These are phyloP conservation scores for Diplodia intermedia DNA, from an alignment of 2,329 filamentous ascomycete species.

Conservation along the genomic window DNA sequence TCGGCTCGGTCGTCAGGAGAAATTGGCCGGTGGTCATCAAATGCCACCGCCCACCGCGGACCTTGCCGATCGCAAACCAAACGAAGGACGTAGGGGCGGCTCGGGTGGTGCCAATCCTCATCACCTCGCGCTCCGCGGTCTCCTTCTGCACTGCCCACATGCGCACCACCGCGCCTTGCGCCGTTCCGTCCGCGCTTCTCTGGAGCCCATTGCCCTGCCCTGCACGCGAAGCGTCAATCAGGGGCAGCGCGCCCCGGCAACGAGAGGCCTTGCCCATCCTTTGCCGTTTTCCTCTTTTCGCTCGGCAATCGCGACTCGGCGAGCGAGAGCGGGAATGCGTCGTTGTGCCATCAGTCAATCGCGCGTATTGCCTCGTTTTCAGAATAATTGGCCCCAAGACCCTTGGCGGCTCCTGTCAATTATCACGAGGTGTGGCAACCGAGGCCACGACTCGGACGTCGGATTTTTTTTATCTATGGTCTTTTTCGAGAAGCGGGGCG, in stretches of 20 bases:
- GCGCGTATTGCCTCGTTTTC: conserved; percentile 16
- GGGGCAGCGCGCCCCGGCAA: neutral
- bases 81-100: conserved; percentile 6
- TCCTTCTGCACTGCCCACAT: conserved; percentile 22
- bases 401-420: neutral
- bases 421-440: conserved; percentile 15
- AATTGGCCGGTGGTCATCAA: conserved; percentile 14
- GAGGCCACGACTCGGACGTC: conserved; percentile 1
- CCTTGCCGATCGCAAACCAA: conserved; percentile 13
- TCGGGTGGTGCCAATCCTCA: conserved; percentile 27
- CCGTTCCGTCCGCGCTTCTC: conserved; percentile 15
- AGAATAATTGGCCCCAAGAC: neutral
- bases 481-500: conserved; percentile 5
- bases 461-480: neutral
- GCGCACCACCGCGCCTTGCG: neutral
- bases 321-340: neutral
- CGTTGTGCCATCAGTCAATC: conserved; percentile 4
- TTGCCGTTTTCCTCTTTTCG: conserved; percentile 6
- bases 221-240: conserved; percentile 22
- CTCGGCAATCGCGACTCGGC: conserved; percentile 13
- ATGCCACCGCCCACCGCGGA: conserved; percentile 5
- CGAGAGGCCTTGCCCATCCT: conserved; percentile 10
- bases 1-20: conserved; percentile 10
- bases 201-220: conserved; percentile 2
- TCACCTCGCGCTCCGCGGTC: conserved; percentile 9